Evolutionary conservation across 2,329 filamentous ascomycete genomes (phyloP), one percentile per base, ranked within the genome.

Genomic region (Rhinocladiella similis): DNA sequence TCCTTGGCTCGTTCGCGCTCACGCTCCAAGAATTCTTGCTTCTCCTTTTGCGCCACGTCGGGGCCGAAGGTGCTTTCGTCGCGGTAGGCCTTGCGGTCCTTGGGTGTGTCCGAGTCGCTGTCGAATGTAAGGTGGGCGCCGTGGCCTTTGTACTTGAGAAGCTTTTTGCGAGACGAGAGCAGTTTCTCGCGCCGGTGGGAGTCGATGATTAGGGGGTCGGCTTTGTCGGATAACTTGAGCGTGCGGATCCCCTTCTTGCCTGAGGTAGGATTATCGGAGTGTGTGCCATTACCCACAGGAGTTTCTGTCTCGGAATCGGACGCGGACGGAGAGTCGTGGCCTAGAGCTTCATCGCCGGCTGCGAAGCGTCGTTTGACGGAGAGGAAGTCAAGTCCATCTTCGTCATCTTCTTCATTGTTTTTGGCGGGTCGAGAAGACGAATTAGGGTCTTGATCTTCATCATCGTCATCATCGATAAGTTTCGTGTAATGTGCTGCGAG

Each of bases 131-230:
- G 77, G 70, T 94, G 96, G 39, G 84, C 87, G 12, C 90, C 89
- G 69, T 88, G 89, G 68, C 91, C 90, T 78, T 91, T 95, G 78
- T 90, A 89, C 70, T 96, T 94, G 69, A 91, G 82, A 63, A 97
- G 83, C 73, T 95, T 89, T 81, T 96, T 96, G 80, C 97, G 97
- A 18, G 90, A 95, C 68, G 88, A 88, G 63, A 97, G 83, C n/a
- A 96, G 83, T 77, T 97, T 97, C 75, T 96, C 93, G 64, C 91
- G 87, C 20, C 94, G 90, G 73, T 97, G 95, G 12, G 91, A 96
- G 76, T 99, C 94, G 60, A 99, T 85, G 18, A 96, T 77, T 43
- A 96, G 80, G 1, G 90, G 84, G 25, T 89, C 84, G 43, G 79
- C 77, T 60, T 97, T 80, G 41, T 47, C 42, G 16, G 63, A 63